A percentile compares a stretch with the other conserved stretches of the same genome.
Evolutionary conservation across 2,329 filamentous ascomycete genomes (phyloP).

Genomic region (Myriosclerotinia duriaeana): DNA sequence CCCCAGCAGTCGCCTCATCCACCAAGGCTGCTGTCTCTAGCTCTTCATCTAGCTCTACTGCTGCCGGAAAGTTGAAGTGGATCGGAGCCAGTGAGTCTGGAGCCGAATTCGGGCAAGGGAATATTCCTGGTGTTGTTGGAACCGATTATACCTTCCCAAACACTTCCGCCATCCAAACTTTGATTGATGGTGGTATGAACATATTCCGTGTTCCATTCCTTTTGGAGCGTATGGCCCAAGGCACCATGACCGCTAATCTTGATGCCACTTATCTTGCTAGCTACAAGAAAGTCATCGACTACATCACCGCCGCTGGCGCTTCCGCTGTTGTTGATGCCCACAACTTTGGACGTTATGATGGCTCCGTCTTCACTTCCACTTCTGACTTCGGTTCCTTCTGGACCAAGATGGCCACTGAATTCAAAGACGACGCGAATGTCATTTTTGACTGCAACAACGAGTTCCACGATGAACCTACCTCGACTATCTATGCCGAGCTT

Average conservation of each 20-base stretch:
- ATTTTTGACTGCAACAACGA: conserved; percentile 49
- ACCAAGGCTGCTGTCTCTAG: neutral
- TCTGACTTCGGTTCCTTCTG: conserved; percentile 46
- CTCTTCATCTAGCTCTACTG: neutral
- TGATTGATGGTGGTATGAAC: conserved; percentile 25
- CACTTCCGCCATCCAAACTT: conserved; percentile 33
- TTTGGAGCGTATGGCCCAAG: conserved; percentile 58
- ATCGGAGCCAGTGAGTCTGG: conserved; percentile 49
- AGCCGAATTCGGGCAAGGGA: conserved; percentile 60
- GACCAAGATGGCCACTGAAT: conserved; percentile 44
- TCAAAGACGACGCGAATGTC: conserved; percentile 43
- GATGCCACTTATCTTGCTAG: conserved; percentile 47
- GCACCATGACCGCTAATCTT: conserved; percentile 47
- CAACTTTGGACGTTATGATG: conserved; percentile 52
- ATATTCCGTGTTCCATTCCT: conserved; percentile 40
- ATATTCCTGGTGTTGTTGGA: conserved; percentile 54
- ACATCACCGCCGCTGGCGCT: conserved; percentile 49
- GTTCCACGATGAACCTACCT: conserved; percentile 41
- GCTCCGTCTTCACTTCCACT: conserved; percentile 43
- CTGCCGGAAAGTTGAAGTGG: conserved; percentile 28
- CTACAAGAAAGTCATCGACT: conserved; percentile 46
- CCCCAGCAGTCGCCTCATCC: neutral
- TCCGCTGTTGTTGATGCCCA: conserved; percentile 52
- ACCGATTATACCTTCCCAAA: conserved; percentile 63
- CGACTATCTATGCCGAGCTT: conserved; percentile 32